A percentile compares a stretch with the other conserved stretches of the same genome.
Evolutionary conservation across 805 yeast genomes (phyloP).

Genomic region (Metschnikowia arizonensis): DNA sequence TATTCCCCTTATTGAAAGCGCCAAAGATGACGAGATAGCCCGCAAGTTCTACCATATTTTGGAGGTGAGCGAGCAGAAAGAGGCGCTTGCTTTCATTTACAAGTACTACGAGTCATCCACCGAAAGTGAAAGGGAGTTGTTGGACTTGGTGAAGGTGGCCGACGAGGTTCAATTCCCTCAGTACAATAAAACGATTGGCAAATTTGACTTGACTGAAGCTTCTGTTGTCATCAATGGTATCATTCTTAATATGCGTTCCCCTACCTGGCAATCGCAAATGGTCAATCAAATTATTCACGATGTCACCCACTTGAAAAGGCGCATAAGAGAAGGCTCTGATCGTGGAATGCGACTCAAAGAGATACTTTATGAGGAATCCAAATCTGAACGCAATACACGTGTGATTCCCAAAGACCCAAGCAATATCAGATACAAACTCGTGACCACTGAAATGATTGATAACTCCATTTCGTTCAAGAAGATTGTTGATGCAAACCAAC

Average conservation of each 20-base stretch:
- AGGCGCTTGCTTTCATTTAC: slow-evolving; percentile 39
- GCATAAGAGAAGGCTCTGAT: slow-evolving; percentile 23
- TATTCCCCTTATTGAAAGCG: slow-evolving; percentile 52
- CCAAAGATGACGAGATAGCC: slow-evolving; percentile 28
- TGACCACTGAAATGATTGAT: slow-evolving; percentile 25
- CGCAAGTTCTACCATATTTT: slow-evolving; percentile 32
- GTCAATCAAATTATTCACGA: slow-evolving; percentile 56
- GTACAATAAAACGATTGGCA: slow-evolving; percentile 22
- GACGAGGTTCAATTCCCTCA: slow-evolving; percentile 17
- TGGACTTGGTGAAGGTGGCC: slow-evolving; percentile 18
- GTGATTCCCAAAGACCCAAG: slow-evolving; percentile 33
- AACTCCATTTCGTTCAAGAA: slow-evolving; percentile 21
- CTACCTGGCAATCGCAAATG: slow-evolving; percentile 53
- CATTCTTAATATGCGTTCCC: slow-evolving; percentile 44
- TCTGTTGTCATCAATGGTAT: slow-evolving; percentile 72
- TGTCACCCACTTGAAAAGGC: slow-evolving; percentile 29
- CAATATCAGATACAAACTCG: slow-evolving; percentile 29
- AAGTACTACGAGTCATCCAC: slow-evolving; percentile 29
- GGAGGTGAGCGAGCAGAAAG: slow-evolving; percentile 27
- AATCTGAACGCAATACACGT: slow-evolving; percentile 42
- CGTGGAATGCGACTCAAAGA: slow-evolving; percentile 32
- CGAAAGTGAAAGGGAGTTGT: slow-evolving; percentile 24
- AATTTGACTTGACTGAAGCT: slow-evolving; percentile 42
- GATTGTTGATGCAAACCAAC: slow-evolving; percentile 15
- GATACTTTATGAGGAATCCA: slow-evolving; percentile 41